Evolutionary conservation across 768 basidiomycete genomes (phyloP), one percentile per base, ranked within the genome.

Genomic region (Peribolospora kevripleyi): DNA sequence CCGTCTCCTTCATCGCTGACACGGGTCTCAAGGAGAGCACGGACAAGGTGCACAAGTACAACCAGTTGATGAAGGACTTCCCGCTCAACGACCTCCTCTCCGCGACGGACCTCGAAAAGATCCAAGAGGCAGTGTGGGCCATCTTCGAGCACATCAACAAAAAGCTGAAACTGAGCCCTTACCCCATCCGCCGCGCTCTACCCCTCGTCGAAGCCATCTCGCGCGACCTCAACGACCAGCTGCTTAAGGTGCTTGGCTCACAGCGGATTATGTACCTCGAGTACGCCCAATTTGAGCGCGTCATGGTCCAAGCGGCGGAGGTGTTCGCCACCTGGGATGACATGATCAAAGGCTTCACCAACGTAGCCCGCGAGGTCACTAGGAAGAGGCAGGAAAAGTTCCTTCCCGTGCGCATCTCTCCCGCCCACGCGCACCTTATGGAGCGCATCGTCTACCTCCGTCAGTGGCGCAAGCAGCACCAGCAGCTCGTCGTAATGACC

Each of bases 191-290:
- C 3, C 82, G 91, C 41, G 87, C 88, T 6, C 78, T 97, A 4
- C 93, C 91, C 0, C 81, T 98, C 48, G 88, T 95, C 40, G 91
- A 97, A 68, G 93, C 91, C 45, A 97, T 98, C 65, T 97, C 93
- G 6, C 78, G 82, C 10, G 93, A 98, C 66, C 93, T 98, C 70
- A 91, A 91, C 62, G 85, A 93, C 66, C 84, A 88, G 63, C 78
- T 95, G 41, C 73, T 91, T 1, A 81, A 82, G 45, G 87, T 97
- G 42, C 74, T 98, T 46, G 84, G 81, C 3, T 84, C 84, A 3
- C 85, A 90, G 57, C 81, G 91, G 7, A 74, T 97, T 1, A 81
- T 88, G 11, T 95, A 93, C 66, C 81, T 84, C 42, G 86, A 88
- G 0, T 95, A 95, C 69, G 81, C 84, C 54, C 84, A 85, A 0